Evolutionary conservation across 225 moss, liverwort and hornwort genomes (phyloP), one percentile per base, ranked within the genome.

Genomic region (Physcomitrellopsis africana): DNA sequence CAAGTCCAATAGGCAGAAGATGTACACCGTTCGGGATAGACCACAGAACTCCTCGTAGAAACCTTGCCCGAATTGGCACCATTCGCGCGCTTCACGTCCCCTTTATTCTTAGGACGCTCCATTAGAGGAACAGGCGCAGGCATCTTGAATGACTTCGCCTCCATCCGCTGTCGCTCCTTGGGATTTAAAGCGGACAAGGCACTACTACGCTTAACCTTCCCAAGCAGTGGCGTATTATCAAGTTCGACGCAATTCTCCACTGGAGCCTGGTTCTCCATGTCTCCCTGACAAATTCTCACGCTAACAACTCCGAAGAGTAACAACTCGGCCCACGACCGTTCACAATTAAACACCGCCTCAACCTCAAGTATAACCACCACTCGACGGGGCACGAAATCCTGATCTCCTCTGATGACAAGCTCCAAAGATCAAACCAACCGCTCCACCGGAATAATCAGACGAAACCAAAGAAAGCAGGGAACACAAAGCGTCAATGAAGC

Each of bases 11-110:
- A 11, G 60, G 78, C 62, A 68, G 69, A 55, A 73, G 69, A 48
- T n/a, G 43, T 72, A 60, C 70, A 93, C 93, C 92, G 92, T 81
- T 96, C 96, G 74, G 96, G 86, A 51, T 94, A 94, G 63, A 86
- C 86, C 65, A 96, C 80, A 24, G 78, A 19, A 75, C 88, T 94
- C 80, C 89, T 89, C 1, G 91, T 84, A 11, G 96, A 94, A 18
- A 94, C 94, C 68, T 80, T 88, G 67, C 94, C 91, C 7, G 88
- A 85, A 77, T 89, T 79, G 1, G 88, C 83, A 56, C 79, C 78
- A 8, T 64, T 74, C 22, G 67, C 83, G 16, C 88, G 85, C 73
- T 83, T 85, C 56, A 79, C 22, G 9, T 83, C 85, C 10, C 83
- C 85, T 0, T 69, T 58, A 26, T 82, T 84, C 51, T 16, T 80